Percentiles rank a stretch among this genome's conserved stretches.
Evolutionary conservation across 768 basidiomycete genomes (phyloP).

Genomic region (Podaxis sp.): DNA sequence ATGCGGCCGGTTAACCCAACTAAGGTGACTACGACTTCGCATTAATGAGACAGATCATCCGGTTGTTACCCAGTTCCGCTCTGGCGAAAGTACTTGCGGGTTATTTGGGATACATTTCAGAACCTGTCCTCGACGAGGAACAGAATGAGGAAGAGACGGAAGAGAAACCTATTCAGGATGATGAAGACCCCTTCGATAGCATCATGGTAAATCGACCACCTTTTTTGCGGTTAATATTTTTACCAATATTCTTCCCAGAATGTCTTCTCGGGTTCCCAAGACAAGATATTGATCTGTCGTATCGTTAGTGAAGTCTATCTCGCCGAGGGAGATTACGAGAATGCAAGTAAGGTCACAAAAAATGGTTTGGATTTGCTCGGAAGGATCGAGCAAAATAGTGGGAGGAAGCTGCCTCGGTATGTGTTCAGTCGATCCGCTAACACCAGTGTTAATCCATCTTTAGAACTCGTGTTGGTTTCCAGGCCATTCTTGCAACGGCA

Average conservation of each 20-base stretch:
- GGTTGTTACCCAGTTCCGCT: slow-evolving; percentile 60
- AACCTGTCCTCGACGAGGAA: slow-evolving; percentile 39
- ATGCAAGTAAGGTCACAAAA: slow-evolving; percentile 70
- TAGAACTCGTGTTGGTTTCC: slow-evolving; percentile 68
- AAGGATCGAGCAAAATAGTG: slow-evolving; percentile 55
- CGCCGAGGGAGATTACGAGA: slow-evolving; percentile 70
- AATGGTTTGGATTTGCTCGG: slow-evolving; percentile 60
- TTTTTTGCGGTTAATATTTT: background rate
- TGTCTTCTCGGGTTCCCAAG: slow-evolving; percentile 45
- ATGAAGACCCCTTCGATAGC: slow-evolving; percentile 53
- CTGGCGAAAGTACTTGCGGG: slow-evolving; percentile 60
- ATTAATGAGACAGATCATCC: slow-evolving; percentile 58
- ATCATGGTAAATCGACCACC: slow-evolving; percentile 52
- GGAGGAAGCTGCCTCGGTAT: slow-evolving; percentile 51
- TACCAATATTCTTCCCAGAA: slow-evolving; percentile 40
- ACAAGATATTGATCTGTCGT: slow-evolving; percentile 67
- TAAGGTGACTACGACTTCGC: slow-evolving; percentile 62
- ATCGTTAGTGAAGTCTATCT: slow-evolving; percentile 67
- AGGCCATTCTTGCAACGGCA: slow-evolving; percentile 69
- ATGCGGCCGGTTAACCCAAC: background rate
- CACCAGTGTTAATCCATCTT: background rate
- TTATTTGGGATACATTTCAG: slow-evolving; percentile 65
- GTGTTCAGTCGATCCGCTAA: slow-evolving; percentile 19
- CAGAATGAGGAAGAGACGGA: slow-evolving; percentile 31
- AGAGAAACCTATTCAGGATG: slow-evolving; percentile 15